Evolutionary conservation across 306 rosid genomes (phyloP).

Genomic region (Sechiopsis laciniata): DNA sequence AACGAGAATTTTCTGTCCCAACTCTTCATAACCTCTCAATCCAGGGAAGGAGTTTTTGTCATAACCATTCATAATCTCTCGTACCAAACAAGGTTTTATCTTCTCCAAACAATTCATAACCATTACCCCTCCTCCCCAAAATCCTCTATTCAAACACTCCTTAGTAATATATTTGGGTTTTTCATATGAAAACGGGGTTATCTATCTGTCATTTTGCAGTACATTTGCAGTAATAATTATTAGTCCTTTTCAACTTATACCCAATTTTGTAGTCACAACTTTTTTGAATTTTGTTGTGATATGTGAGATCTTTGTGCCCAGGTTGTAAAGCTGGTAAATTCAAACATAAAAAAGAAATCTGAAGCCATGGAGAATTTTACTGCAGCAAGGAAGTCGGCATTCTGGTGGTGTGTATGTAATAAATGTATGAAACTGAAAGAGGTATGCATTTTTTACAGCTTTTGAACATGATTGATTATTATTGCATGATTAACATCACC

Average conservation of each 20-base stretch:
- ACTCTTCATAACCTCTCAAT: no score
- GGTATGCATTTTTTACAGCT: constrained; percentile 10
- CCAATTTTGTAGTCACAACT: neutral
- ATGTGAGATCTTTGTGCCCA: neutral
- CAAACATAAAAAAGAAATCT: neutral
- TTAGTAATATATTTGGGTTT: no score
- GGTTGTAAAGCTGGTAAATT: constrained; percentile 1
- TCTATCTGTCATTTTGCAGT: neutral
- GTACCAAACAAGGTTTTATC: no score
- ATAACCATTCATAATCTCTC: no score
- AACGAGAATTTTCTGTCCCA: no score
- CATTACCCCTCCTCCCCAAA: no score
- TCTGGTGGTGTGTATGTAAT: constrained; percentile 1
- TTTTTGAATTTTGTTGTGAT: neutral
- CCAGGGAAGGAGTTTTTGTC: no score
- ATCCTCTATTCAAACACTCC: no score
- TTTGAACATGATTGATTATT: constrained; percentile 15
- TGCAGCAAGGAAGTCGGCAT: neutral
- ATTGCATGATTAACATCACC: constrained; percentile 6
- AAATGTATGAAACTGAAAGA: neutral
- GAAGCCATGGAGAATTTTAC: neutral
- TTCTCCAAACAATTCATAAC: no score
- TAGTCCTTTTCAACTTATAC: neutral
- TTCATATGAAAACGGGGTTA: no score
- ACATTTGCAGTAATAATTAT: neutral